These are phyloP conservation scores for Trichoderma endophyticum DNA, from an alignment of 2,329 filamentous ascomycete species.

Conservation along the genomic window DNA sequence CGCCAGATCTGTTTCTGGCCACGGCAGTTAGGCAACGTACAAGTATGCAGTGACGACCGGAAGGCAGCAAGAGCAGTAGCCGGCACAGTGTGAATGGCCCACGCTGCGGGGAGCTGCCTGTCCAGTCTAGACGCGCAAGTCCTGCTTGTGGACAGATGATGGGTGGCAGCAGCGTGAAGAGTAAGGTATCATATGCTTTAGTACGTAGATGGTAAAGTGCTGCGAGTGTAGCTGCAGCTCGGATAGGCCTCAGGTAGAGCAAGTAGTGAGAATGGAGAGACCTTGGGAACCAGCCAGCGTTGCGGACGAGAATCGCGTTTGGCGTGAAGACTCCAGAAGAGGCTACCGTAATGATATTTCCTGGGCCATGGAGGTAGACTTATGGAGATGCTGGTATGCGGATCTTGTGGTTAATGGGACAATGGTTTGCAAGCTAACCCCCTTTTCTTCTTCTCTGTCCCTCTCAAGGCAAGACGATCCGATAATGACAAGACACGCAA, in stretches of 20 bases:
- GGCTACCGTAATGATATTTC: slow-evolving; percentile 2
- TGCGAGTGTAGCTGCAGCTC: slow-evolving; percentile 9
- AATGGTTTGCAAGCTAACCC: not conserved
- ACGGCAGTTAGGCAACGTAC: slow-evolving; percentile 2
- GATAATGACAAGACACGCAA: slow-evolving; percentile 1
- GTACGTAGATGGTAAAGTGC: slow-evolving; percentile 8
- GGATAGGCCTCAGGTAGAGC: not conserved
- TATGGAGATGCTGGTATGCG: not conserved
- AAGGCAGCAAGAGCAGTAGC: slow-evolving; percentile 1
- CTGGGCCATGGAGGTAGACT: slow-evolving; percentile 4
- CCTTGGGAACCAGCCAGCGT: not conserved
- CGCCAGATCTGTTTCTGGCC: slow-evolving; percentile 4
- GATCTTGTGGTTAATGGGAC: not conserved
- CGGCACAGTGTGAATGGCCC: slow-evolving; percentile 7
- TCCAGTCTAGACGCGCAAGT: slow-evolving; percentile 16
- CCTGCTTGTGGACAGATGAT: not conserved
- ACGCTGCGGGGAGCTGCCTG: slow-evolving; percentile 16
- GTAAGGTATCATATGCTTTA: slow-evolving; percentile 10
- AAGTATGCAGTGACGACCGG: not conserved
- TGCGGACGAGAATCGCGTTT: not conserved
- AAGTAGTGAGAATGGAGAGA: not conserved
- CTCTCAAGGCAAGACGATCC: not conserved
- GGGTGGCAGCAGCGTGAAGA: slow-evolving; percentile 11
- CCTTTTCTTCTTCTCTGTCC: not conserved
- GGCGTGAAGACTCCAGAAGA: not conserved